Conservation (phyloP, 441 rosid species). For the Gossypium trilobum region DNA sequence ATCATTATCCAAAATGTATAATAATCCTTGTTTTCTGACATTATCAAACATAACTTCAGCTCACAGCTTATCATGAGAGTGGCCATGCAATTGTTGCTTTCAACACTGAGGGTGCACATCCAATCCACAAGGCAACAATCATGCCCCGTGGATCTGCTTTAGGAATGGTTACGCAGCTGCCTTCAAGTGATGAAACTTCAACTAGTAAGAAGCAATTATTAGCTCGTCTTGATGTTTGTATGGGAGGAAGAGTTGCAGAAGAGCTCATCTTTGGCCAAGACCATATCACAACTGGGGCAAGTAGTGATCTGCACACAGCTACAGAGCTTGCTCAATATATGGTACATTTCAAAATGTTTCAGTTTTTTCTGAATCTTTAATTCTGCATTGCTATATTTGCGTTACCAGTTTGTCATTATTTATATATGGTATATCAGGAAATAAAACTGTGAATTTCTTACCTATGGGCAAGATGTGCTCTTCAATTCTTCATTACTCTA, state of each 20-base stretch:
- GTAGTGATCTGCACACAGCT: conserved; percentile 74
- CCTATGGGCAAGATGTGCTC: background rate
- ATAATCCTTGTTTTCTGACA: conserved; percentile 13
- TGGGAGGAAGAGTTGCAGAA: conserved; percentile 79
- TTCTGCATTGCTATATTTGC: background rate
- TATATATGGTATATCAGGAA: background rate
- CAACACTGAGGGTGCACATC: conserved; percentile 86
- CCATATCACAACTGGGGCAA: conserved; percentile 24
- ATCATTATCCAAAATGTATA: conserved; percentile 2
- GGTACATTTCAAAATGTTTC: conserved; percentile 34
- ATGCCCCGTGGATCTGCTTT: conserved; percentile 96
- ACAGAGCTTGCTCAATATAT: conserved; percentile 91
- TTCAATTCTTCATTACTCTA: background rate
- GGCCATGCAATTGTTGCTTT: conserved; percentile 95
- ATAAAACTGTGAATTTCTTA: too few species aligned
- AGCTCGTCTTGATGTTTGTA: conserved; percentile 95
- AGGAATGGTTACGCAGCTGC: conserved; percentile 98
- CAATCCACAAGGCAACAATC: conserved; percentile 94
- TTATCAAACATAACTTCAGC: conserved; percentile 33
- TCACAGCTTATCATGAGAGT: conserved; percentile 97
- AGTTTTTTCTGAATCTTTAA: background rate
- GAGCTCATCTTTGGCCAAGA: conserved; percentile 23
- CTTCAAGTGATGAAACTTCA: conserved; percentile 89
- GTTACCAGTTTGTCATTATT: background rate
- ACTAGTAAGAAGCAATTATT: conserved; percentile 83